These are phyloP conservation scores for Pistacia integerrima DNA, from an alignment of 345 rosid species.

Conservation along the genomic window DNA sequence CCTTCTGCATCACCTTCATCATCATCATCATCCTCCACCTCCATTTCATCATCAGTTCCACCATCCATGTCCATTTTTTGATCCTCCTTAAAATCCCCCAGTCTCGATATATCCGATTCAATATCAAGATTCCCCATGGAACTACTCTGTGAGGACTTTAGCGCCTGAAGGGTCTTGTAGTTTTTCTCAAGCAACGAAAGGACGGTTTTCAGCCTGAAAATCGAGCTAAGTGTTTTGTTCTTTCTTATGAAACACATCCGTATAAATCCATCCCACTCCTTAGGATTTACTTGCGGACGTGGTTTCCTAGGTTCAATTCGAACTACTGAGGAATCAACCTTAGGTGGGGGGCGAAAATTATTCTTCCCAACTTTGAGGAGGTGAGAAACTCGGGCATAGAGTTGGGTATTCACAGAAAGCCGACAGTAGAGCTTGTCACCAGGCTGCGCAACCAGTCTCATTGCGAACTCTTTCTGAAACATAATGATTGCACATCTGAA, in stretches of 20 bases:
- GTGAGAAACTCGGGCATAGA: constrained; percentile 81
- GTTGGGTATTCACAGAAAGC: constrained; percentile 80
- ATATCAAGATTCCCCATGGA: constrained; percentile 11
- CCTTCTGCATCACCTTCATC: constrained; percentile 42
- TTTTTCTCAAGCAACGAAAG: constrained; percentile 73
- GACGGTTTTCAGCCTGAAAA: constrained; percentile 76
- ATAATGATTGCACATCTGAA: constrained; percentile 91
- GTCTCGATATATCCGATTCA: constrained; percentile 28
- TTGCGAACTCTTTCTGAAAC: constrained; percentile 95
- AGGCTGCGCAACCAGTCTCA: constrained; percentile 88
- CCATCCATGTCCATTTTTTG: constrained; percentile 57
- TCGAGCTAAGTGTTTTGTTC: constrained; percentile 84
- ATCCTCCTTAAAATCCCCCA: constrained; percentile 42
- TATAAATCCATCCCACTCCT: constrained; percentile 90
- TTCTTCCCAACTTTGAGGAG: constrained; percentile 94
- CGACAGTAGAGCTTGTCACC: constrained; percentile 89
- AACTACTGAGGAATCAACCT: constrained; percentile 95
- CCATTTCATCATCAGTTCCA: constrained; percentile 42
- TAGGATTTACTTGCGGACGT: constrained; percentile 55
- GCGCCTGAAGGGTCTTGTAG: constrained; percentile 73
- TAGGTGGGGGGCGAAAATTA: constrained; percentile 93
- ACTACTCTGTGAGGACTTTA: constrained; percentile 38
- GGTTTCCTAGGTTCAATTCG: constrained; percentile 88
- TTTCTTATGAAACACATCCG: constrained; percentile 86
- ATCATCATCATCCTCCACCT: constrained; percentile 40